phyloP scores from a whole-genome alignment of 148 eudicot species.

The Rhododendron simsii region DNA sequence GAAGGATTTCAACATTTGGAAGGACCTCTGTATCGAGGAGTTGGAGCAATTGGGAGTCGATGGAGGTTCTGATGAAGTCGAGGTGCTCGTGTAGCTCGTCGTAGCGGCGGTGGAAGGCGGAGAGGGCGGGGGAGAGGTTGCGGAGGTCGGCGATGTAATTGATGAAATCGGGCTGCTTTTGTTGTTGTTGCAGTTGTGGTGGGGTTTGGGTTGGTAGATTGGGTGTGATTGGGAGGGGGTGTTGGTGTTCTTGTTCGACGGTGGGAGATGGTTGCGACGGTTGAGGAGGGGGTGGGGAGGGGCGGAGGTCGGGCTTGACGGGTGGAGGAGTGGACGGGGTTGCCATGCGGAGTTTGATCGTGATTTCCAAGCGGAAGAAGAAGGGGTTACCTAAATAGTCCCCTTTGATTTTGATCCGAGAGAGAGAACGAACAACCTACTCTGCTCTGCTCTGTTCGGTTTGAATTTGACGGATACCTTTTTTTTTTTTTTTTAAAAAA shows the following conservation, averaged over 20 bases:
- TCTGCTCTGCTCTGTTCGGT: too few relatives aligned
- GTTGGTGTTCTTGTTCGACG: constrained; percentile 4
- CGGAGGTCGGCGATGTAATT: constrained; percentile 22
- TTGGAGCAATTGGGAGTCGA: constrained; percentile 10
- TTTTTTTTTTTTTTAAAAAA: too few relatives aligned
- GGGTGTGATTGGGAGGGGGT: not conserved
- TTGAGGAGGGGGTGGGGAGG: not conserved
- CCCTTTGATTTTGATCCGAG: too few relatives aligned
- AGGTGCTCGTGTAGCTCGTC: constrained; percentile 40
- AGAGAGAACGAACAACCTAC: too few relatives aligned
- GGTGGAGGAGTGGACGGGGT: not conserved
- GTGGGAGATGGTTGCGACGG: not conserved
- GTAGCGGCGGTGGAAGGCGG: constrained; percentile 34
- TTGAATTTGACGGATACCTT: too few relatives aligned
- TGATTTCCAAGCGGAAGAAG: not conserved
- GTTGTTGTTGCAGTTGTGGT: not conserved
- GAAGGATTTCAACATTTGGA: not conserved
- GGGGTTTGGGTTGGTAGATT: not conserved
- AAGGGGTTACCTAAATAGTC: too few relatives aligned
- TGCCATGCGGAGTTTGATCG: too few relatives aligned
- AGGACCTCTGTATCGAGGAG: not conserved
- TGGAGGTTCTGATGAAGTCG: constrained; percentile 23
- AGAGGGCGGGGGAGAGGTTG: constrained; percentile 26
- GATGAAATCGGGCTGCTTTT: not conserved
- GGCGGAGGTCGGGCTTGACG: not conserved